A percentile compares a stretch with the other conserved stretches of the same genome.
These are phyloP conservation scores for Citropsis articulata DNA, from an alignment of 345 rosid genomes.

Conservation along the genomic window DNA sequence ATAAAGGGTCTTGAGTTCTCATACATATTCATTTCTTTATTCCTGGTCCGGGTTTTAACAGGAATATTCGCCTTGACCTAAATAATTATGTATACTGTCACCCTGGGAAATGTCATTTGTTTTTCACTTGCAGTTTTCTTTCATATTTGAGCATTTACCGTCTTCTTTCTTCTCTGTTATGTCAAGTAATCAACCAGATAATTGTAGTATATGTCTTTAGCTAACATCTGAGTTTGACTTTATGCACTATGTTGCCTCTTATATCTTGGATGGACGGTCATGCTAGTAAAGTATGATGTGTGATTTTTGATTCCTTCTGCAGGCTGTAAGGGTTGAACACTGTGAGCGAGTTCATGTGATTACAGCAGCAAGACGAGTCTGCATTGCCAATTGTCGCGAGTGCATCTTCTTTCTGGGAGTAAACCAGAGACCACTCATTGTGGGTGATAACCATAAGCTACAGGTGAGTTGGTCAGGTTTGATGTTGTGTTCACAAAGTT, in stretches of 20 bases:
- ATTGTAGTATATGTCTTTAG: neutral
- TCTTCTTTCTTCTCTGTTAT: neutral
- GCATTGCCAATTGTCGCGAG: conserved; percentile 97
- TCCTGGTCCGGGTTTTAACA: neutral
- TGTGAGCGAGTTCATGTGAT: conserved; percentile 99
- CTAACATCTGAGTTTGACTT: neutral
- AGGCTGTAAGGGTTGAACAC: conserved; percentile 94
- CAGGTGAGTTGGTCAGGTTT: conserved; percentile 53
- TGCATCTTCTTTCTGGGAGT: conserved; percentile 96
- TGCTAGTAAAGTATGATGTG: neutral
- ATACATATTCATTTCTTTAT: neutral
- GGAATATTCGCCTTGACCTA: neutral
- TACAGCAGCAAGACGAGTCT: conserved; percentile 78
- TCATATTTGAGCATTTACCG: neutral
- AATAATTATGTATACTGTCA: neutral
- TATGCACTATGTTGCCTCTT: neutral
- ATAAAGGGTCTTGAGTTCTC: neutral
- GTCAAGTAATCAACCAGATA: neutral
- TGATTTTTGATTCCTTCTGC: conserved; percentile 25
- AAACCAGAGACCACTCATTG: conserved; percentile 94
- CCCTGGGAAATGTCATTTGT: neutral
- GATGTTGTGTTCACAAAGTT: neutral
- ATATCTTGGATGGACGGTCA: neutral
- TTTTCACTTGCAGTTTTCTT: neutral
- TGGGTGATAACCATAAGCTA: conserved; percentile 96